Base-by-base conservation (phyloP, 108 stramenopile genomes). In the Ochromonas danica region DNA sequence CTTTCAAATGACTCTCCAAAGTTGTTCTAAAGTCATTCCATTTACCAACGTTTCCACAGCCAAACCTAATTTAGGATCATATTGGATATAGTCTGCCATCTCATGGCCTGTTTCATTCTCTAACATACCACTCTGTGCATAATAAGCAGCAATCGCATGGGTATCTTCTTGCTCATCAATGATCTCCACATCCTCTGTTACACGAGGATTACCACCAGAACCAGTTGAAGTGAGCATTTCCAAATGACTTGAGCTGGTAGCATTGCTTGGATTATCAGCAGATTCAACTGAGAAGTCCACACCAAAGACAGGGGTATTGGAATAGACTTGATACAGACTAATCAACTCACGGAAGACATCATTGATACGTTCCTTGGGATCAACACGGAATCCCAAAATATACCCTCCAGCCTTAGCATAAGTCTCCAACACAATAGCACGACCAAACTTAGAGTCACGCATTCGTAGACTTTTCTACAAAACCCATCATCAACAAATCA, bases 401-500 rank as follows among this genome's bases (percentile, higher is more conserved):
- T 90, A 90, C 2, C 83, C 83, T 17, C 90, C 90, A 1, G 80
- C 75, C 27, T 33, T 74, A 0, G 62, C 33, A 30, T 45, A 84
- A 1, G 90, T 90, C 77, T 88, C 88, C 22, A 90, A 41, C 17
- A 90, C 90, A 17, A 90, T 60, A 0, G 90, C 90, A 6, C 62
- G 82, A 0, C 90, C 90, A 77, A 90, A 90, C 71, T 87, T 86
- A 1, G 82, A 84, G n/a, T 80, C 85, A 38, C 88, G 84, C 17
- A 86, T 33, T 17, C 81, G 77, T 25, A 87, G 41, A 25, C 77
- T 71, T 42, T 84, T 82, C 77, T 82, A 83, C 38, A n/a, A 43
- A 22, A 2, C 45, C 6, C 14, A 14, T 51, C 45, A 51, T 51
- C 6, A 14, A 51, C 22, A 22, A 51, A 51, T 6, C 45, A 51